Evolutionary conservation across 1,139 yeast species (phyloP).

Genomic region (Pneumocystis murina): DNA sequence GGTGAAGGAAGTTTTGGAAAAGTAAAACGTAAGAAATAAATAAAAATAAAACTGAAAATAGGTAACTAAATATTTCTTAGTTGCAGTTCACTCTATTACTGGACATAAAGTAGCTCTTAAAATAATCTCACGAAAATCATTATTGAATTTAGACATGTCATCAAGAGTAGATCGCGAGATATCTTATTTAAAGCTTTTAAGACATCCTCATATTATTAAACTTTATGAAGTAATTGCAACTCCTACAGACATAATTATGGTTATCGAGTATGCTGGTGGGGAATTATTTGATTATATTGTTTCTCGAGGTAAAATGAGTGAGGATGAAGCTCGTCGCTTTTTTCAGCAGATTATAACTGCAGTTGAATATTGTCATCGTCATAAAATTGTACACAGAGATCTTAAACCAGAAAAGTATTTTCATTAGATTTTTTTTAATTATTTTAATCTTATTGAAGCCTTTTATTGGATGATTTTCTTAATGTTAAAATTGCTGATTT

Average conservation of each 20-base stretch:
- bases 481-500: slow-evolving; percentile 63
- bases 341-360: slow-evolving; percentile 84
- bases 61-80: slow-evolving; percentile 5
- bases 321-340: slow-evolving; percentile 82
- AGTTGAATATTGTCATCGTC: slow-evolving; percentile 52
- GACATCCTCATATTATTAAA: slow-evolving; percentile 96
- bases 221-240: slow-evolving; percentile 91
- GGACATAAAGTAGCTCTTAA: slow-evolving; percentile 90
- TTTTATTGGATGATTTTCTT: slow-evolving; percentile 31
- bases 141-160: slow-evolving; percentile 95
- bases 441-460: slow-evolving; percentile 27
- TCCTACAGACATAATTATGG: slow-evolving; percentile 94
- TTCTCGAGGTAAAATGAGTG: slow-evolving; percentile 84
- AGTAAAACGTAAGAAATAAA: slow-evolving; percentile 40
- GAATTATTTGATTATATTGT: slow-evolving; percentile 93
- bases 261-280: slow-evolving; percentile 90
- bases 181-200: slow-evolving; percentile 66
- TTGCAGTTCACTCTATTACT: slow-evolving; percentile 84
- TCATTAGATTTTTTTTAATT: slow-evolving; percentile 28
- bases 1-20: slow-evolving; percentile 98
- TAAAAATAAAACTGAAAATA: not conserved
- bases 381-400: slow-evolving; percentile 71
- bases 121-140: slow-evolving; percentile 81
- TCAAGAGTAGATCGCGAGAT: slow-evolving; percentile 93
- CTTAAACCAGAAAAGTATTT: slow-evolving; percentile 80